Percentiles rank a stretch among this genome's conserved stretches.
phyloP scores from a whole-genome alignment of 768 basidiomycete species.

The Lactifluus volemus region DNA sequence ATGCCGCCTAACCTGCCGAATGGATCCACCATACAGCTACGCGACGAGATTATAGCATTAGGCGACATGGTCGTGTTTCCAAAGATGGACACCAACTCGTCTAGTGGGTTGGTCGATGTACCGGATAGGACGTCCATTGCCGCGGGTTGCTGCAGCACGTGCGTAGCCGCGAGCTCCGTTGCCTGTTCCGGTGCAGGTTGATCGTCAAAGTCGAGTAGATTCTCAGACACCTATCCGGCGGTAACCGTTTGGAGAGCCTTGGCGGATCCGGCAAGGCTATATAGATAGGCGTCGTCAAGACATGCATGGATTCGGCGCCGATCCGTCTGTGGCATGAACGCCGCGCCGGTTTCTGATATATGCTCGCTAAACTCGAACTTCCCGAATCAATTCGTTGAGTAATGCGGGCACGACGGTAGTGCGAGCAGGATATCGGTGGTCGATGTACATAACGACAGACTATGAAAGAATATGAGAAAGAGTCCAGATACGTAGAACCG shows the following conservation, averaged over 20 bases:
- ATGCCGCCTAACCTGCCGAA: slow-evolving; percentile 13
- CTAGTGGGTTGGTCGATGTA: slow-evolving; percentile 81
- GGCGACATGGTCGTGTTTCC: slow-evolving; percentile 39
- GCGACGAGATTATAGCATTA: neutral
- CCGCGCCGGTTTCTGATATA: slow-evolving; percentile 98
- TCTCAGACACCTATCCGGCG: slow-evolving; percentile 88
- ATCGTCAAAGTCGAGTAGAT: slow-evolving; percentile 91
- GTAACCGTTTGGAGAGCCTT: slow-evolving; percentile 87
- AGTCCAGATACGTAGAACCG: neutral
- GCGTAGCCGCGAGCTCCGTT: slow-evolving; percentile 70
- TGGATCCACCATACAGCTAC: slow-evolving; percentile 10
- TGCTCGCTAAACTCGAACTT: slow-evolving; percentile 82
- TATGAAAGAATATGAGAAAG: slow-evolving; percentile 23
- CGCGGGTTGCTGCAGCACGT: slow-evolving; percentile 61
- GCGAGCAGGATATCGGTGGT: slow-evolving; percentile 88
- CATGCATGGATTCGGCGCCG: slow-evolving; percentile 67
- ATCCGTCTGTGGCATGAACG: slow-evolving; percentile 90
- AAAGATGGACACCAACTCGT: slow-evolving; percentile 91
- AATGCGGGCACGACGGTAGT: slow-evolving; percentile 84
- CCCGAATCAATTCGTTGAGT: slow-evolving; percentile 87
- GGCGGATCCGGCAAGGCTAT: slow-evolving; percentile 55
- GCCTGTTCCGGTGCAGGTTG: slow-evolving; percentile 51
- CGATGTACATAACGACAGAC: slow-evolving; percentile 81
- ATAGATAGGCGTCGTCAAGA: neutral
- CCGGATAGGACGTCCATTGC: slow-evolving; percentile 68